Percentiles rank a stretch among this genome's conserved stretches.
Evolutionary conservation across 2,329 filamentous ascomycete species (phyloP).

Genomic region (Diatrype stigma): DNA sequence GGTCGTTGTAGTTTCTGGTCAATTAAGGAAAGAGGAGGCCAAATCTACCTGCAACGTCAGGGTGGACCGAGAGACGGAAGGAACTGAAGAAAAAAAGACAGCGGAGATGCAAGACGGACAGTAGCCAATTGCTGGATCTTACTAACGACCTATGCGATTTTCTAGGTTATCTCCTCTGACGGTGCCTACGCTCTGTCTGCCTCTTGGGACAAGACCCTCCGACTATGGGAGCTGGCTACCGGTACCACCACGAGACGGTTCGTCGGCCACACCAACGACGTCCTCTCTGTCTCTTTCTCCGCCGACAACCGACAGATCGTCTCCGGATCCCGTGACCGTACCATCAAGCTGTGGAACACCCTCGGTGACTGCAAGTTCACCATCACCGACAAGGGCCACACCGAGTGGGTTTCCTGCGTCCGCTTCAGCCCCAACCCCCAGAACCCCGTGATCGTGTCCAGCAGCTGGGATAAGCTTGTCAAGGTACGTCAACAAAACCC

Average conservation of each 20-base stretch:
- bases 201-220: constrained; percentile 99
- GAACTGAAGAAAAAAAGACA: constrained; percentile 7
- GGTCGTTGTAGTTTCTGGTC: background rate
- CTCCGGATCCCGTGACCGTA: constrained; percentile 94
- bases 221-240: constrained; percentile 97
- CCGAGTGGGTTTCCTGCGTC: constrained; percentile 99
- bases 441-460: constrained; percentile 98
- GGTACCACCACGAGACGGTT: constrained; percentile 97
- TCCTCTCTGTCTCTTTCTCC: constrained; percentile 99
- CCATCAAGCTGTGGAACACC: constrained; percentile 99
- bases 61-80: constrained; percentile 1
- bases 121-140: constrained; percentile 6
- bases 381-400: constrained; percentile 99
- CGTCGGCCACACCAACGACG: constrained; percentile 98
- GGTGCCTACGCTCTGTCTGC: constrained; percentile 98
- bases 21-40: background rate
- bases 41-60: background rate
- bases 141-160: constrained; percentile 26
- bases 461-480: constrained; percentile 99
- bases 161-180: constrained; percentile 96
- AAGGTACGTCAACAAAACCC: constrained; percentile 79
- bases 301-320: constrained; percentile 99
- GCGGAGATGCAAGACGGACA: constrained; percentile 12
- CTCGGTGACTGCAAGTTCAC: constrained; percentile 99
- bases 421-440: constrained; percentile 99